Evolutionary conservation across 2,329 filamentous ascomycete species (phyloP), one percentile per base, ranked within the genome.

Genomic region (Colletotrichum trifolii): DNA sequence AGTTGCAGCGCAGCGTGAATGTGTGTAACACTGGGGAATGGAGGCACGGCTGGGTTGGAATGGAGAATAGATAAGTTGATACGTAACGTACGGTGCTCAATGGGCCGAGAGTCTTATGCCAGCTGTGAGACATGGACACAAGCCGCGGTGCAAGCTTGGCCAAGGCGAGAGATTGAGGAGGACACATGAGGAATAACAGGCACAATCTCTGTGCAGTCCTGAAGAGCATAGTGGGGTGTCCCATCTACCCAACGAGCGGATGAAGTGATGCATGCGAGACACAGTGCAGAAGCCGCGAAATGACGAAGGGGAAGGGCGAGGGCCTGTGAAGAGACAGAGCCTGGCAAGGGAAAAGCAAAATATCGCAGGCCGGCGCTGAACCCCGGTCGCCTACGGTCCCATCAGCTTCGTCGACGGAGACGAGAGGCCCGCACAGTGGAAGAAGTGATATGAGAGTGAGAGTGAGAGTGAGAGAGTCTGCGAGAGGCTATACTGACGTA

Each of bases 21-120:
- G 50, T 56, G 62, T 65, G 62, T 62, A 65, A 65, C 62, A 13
- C 11, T 65, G 57, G 25, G 58, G 58, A 65, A 65, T 65, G 62
- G 58, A 65, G 46, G 42, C 52, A 48, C 58, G 46, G 46, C 62
- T 38, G 17, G 15, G n/a, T 48, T 55, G 62, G 62, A 65, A 65
- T 65, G 62, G 56, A 65, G 59, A 35, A 56, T 34, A 62, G 62
- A 65, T 65, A 53, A 61, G 39, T 52, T 38, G 62, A 40, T 52
- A 65, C 57, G 58, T 47, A 50, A 65, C 57, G 58, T 47, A 50
- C 61, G 45, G 38, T 33, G 38, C 38, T 63, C 54, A 53, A 46
- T 58, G 54, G 46, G 54, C 54, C 47, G 54, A 52, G 47, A 58
- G 50, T 53, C 48, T 58, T 57, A 9, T 49, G 60, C 54, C 60